Conservation (phyloP, 1,139 yeast species). For the Saccharomyces pastorianus region DNA sequence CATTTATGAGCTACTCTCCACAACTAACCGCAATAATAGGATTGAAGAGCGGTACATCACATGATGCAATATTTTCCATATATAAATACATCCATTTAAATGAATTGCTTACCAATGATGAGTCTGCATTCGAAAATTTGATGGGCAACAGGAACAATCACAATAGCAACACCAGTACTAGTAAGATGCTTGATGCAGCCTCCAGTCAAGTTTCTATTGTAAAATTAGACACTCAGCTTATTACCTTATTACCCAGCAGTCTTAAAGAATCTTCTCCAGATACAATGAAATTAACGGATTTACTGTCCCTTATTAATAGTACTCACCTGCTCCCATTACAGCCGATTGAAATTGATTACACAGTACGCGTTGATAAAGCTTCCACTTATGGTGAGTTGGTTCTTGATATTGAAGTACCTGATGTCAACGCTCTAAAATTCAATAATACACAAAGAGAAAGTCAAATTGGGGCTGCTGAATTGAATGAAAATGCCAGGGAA, state of each 20-base stretch:
- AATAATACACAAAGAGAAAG: background rate
- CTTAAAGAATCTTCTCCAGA: conserved; percentile 9
- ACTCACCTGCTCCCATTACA: conserved; percentile 55
- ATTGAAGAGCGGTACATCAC: conserved; percentile 63
- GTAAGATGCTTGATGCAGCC: background rate
- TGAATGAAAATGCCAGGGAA: background rate
- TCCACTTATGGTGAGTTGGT: conserved; percentile 70
- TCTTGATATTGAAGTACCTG: conserved; percentile 53
- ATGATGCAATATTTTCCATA: conserved; percentile 65
- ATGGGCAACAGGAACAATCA: background rate
- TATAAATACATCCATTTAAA: conserved; percentile 56
- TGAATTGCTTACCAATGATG: background rate
- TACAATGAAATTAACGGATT: conserved; percentile 11
- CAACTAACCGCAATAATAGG: conserved; percentile 60
- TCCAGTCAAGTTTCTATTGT: background rate
- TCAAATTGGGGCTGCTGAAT: background rate
- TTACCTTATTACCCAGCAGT: background rate
- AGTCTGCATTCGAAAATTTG: conserved; percentile 2
- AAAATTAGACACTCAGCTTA: background rate
- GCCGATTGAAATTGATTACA: conserved; percentile 65
- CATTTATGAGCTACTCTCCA: conserved; percentile 37
- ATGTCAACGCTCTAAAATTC: background rate
- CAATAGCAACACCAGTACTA: background rate
- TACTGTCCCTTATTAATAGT: conserved; percentile 33
- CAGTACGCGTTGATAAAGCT: conserved; percentile 58